Conservation (phyloP, 2,329 filamentous ascomycete genomes). For the Anisogramma anomala region DNA sequence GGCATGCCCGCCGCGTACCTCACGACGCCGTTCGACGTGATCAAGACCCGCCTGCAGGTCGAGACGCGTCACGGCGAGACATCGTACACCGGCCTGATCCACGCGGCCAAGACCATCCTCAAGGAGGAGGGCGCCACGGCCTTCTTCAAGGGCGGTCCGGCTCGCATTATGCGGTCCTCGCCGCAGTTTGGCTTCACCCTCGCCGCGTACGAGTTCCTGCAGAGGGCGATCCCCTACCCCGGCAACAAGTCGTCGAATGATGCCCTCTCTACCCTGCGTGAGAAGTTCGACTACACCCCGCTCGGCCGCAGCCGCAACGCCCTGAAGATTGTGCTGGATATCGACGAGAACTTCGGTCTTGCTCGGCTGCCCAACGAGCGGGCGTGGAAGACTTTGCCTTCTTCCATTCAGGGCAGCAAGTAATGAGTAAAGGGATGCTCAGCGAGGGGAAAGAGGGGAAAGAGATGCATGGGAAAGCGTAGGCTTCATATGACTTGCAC, state of each 20-base stretch:
- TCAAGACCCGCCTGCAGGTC: slow-evolving; percentile 97
- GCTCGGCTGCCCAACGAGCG: slow-evolving; percentile 47
- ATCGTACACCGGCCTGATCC: slow-evolving; percentile 73
- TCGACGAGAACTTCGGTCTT: slow-evolving; percentile 86
- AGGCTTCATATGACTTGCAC: too few relatives aligned
- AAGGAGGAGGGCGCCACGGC: slow-evolving; percentile 88
- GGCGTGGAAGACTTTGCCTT: slow-evolving; percentile 42
- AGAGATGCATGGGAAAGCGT: not conserved
- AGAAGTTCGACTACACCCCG: slow-evolving; percentile 44
- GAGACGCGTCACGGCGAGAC: slow-evolving; percentile 93
- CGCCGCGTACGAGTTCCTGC: slow-evolving; percentile 85
- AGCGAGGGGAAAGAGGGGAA: not conserved
- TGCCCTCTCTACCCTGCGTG: slow-evolving; percentile 50
- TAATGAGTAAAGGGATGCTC: not conserved
- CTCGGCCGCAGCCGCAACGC: slow-evolving; percentile 67
- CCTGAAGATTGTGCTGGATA: slow-evolving; percentile 86
- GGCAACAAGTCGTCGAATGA: slow-evolving; percentile 49
- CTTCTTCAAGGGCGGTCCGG: slow-evolving; percentile 97
- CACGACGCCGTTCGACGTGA: slow-evolving; percentile 94
- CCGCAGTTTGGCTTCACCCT: slow-evolving; percentile 98
- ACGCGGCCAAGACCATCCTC: slow-evolving; percentile 73
- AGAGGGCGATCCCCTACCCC: slow-evolving; percentile 68
- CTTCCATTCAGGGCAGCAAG: slow-evolving; percentile 32
- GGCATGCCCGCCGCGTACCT: slow-evolving; percentile 89
- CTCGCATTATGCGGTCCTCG: slow-evolving; percentile 86